These are phyloP conservation scores for Fusarium redolens DNA, from an alignment of 2,329 filamentous ascomycete genomes.

Conservation along the genomic window DNA sequence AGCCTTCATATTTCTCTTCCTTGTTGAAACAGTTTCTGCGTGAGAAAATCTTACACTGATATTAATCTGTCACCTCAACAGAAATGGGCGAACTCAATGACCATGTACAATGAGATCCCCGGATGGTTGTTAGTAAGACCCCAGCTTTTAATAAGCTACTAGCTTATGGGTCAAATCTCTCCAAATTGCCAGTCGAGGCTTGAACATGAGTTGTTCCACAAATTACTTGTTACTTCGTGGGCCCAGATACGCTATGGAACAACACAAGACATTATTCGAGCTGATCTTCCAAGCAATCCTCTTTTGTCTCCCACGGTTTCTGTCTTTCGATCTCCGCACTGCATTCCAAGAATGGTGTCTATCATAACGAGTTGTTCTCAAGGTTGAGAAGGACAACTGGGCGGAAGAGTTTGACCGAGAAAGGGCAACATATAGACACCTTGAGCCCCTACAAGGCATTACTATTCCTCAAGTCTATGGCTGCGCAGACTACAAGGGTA, in stretches of 20 bases:
- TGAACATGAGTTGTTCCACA: rapidly evolving
- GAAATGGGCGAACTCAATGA: too few species aligned
- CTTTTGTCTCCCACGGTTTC: rapidly evolving
- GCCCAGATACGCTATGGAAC: background rate
- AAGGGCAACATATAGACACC: too few species aligned
- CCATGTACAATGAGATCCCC: too few species aligned
- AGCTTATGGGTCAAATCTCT: too few species aligned
- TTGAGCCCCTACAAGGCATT: too few species aligned
- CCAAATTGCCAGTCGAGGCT: too few species aligned
- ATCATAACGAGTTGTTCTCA: conserved; percentile 33
- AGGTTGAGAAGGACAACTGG: conserved; percentile 30
- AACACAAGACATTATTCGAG: background rate
- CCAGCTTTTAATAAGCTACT: too few species aligned
- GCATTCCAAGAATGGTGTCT: conserved; percentile 11
- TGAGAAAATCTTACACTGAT: background rate
- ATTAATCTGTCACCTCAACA: background rate
- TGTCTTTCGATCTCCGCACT: background rate
- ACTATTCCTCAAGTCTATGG: background rate
- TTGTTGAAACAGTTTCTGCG: background rate
- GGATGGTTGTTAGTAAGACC: too few species aligned
- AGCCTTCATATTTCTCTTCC: background rate
- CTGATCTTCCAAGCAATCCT: background rate
- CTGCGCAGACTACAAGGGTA: background rate
- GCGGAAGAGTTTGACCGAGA: too few species aligned
- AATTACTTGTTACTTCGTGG: background rate